Evolutionary conservation across 805 yeast genomes (phyloP).

Genomic region (Barnettozyma pratensis): DNA sequence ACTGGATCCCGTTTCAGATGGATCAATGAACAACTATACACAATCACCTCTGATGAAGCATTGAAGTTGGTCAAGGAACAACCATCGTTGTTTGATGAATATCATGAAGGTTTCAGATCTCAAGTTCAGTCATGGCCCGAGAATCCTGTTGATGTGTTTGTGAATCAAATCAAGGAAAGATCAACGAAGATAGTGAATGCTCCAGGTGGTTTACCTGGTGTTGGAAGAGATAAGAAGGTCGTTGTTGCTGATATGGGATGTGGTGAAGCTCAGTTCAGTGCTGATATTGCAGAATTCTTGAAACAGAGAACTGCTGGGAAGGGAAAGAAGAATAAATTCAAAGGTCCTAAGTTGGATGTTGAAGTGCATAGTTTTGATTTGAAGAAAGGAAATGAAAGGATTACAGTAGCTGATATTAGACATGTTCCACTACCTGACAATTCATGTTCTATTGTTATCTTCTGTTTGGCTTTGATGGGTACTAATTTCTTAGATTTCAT

Average conservation of each 20-base stretch:
- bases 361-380: constrained; percentile 87
- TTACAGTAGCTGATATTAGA: constrained; percentile 95
- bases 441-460: constrained; percentile 83
- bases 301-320: constrained; percentile 27
- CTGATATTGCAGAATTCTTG: constrained; percentile 52
- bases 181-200: constrained; percentile 72
- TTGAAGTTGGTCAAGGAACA: constrained; percentile 66
- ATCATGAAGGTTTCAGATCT: constrained; percentile 90
- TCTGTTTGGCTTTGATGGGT: constrained; percentile 95
- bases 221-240: constrained; percentile 43
- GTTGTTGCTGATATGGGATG: constrained; percentile 98
- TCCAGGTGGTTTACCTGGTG: constrained; percentile 92
- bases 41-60: constrained; percentile 76
- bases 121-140: constrained; percentile 99
- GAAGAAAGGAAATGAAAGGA: constrained; percentile 79
- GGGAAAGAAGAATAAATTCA: constrained; percentile 27
- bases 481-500: constrained; percentile 92
- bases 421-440: constrained; percentile 79
- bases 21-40: constrained; percentile 97
- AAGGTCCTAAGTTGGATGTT: constrained; percentile 41
- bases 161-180: constrained; percentile 58
- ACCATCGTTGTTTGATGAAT: constrained; percentile 88
- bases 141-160: constrained; percentile 93
- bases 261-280: constrained; percentile 90
- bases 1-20: constrained; percentile 95